These are phyloP conservation scores for Fusarium sp. DNA, from an alignment of 2,329 filamentous ascomycete species.

Conservation along the genomic window DNA sequence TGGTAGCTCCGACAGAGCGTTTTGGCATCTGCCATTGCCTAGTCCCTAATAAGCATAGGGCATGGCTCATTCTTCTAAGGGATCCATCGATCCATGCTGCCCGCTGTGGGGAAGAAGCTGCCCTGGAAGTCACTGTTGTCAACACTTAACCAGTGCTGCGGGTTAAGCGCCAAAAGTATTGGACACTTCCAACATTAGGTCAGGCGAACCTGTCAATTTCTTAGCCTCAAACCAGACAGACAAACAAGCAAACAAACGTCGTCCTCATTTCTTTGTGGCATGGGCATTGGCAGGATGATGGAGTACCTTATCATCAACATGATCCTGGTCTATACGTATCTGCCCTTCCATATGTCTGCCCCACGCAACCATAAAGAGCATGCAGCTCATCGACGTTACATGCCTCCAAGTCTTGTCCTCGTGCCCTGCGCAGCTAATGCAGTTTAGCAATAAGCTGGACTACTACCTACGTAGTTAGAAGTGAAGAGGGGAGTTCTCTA, in stretches of 20 bases:
- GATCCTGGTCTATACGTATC: background rate
- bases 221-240: constrained; percentile 20
- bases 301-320: background rate
- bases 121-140: constrained; percentile 11
- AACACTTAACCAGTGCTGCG: constrained; percentile 20
- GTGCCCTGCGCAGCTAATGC: constrained; percentile 8
- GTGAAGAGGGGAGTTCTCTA: background rate
- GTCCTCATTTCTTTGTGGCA: background rate
- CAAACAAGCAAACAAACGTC: background rate
- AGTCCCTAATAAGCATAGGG: too few relatives aligned
- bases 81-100: background rate
- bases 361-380: constrained; percentile 39
- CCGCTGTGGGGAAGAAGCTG: constrained; percentile 36
- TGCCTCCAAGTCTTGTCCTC: constrained; percentile 10
- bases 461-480: too few relatives aligned
- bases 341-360: constrained; percentile 5
- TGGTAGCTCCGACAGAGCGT: constrained; percentile 28
- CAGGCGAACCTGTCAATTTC: constrained; percentile 20
- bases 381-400: constrained; percentile 28
- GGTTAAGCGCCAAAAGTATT: constrained; percentile 44
- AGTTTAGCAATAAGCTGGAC: constrained; percentile 1
- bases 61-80: too few relatives aligned
- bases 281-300: background rate
- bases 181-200: background rate
- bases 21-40: constrained; percentile 31